These are phyloP conservation scores for Asclepias syriaca DNA, from an alignment of 257 asterid species.

Conservation along the genomic window DNA sequence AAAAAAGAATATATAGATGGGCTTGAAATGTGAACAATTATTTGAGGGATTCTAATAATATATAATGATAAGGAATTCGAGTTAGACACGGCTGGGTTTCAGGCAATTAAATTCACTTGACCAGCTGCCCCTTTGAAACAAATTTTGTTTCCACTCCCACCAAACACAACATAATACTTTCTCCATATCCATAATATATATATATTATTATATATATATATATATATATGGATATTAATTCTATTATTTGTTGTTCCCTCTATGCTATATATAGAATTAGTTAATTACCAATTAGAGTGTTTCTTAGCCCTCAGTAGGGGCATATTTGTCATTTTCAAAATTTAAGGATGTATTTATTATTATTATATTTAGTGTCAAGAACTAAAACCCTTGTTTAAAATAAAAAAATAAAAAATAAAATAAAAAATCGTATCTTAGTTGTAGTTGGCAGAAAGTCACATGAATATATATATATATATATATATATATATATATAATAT, in stretches of 20 bases:
- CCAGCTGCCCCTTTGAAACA: not conserved
- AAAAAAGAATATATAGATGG: too few relatives aligned
- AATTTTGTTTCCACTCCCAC: not conserved
- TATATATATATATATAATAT: too few relatives aligned
- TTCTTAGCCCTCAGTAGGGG: too few relatives aligned
- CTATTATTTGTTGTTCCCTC: too few relatives aligned
- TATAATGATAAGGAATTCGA: not conserved
- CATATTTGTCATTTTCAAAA: not conserved
- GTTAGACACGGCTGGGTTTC: not conserved
- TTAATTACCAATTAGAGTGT: too few relatives aligned
- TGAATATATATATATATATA: not conserved
- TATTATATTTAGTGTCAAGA: not conserved
- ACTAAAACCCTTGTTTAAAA: too few relatives aligned
- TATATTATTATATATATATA: too few relatives aligned
- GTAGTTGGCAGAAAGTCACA: slow-evolving; percentile 8
- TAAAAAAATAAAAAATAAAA: not conserved
- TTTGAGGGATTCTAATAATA: slow-evolving; percentile 1
- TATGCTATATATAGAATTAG: too few relatives aligned
- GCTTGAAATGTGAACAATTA: too few relatives aligned
- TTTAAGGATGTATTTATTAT: too few relatives aligned
- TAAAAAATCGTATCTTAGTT: not conserved
- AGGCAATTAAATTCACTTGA: slow-evolving; percentile 3
- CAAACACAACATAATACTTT: not conserved
- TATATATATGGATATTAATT: too few relatives aligned
- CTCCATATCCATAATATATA: too few relatives aligned